phyloP scores from a whole-genome alignment of 371 early-diverging fungal species.

The Mortierella sp. region DNA sequence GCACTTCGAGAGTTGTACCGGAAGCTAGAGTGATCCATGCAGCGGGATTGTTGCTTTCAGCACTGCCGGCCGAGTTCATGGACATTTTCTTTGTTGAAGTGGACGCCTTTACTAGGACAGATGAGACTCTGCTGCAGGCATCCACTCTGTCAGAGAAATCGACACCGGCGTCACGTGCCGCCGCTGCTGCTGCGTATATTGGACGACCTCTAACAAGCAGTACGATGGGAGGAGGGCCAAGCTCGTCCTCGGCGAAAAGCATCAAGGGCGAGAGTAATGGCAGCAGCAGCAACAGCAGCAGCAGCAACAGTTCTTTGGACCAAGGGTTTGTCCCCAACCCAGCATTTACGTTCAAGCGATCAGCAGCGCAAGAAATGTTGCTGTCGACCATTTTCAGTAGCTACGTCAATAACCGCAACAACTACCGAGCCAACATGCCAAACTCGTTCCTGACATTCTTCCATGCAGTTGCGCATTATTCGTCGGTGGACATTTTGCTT shows the following conservation, averaged over 20 bases:
- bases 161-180: constrained; percentile 10
- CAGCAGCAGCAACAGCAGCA: no score
- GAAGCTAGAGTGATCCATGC: constrained; percentile 48
- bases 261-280: constrained; percentile 11
- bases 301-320: not conserved
- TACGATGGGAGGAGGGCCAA: not conserved
- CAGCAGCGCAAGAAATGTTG: constrained; percentile 40
- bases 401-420: constrained; percentile 70
- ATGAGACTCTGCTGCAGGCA: constrained; percentile 40
- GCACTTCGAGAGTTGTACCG: constrained; percentile 27
- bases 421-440: constrained; percentile 68
- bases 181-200: constrained; percentile 1
- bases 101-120: constrained; percentile 35
- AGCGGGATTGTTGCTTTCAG: constrained; percentile 42
- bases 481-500: constrained; percentile 65
- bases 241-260: no score
- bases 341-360: constrained; percentile 6
- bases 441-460: constrained; percentile 72
- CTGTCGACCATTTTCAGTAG: constrained; percentile 65
- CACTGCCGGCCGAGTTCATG: constrained; percentile 35
- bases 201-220: not conserved
- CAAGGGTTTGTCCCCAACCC: not conserved
- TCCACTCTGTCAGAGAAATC: constrained; percentile 24
- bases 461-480: constrained; percentile 72
- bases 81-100: constrained; percentile 45